Evolutionary conservation across 2,329 filamentous ascomycete genomes (phyloP).

Genomic region (Fusarium proliferatum): DNA sequence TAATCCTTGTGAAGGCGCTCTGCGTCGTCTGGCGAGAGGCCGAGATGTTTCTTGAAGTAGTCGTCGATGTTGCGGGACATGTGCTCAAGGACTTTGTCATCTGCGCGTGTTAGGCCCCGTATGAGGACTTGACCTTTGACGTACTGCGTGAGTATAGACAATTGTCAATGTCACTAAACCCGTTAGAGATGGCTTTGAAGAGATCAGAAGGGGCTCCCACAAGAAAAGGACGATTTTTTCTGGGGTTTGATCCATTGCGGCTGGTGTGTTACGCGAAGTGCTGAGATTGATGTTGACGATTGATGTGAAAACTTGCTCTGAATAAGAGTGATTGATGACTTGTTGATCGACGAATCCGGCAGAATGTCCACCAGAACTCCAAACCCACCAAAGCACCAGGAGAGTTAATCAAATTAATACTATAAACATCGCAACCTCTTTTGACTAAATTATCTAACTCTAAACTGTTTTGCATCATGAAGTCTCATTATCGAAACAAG

Average conservation of each 20-base stretch:
- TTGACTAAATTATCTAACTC: fast-evolving
- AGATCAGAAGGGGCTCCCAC: conserved; percentile 36
- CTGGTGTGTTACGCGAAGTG: too few species aligned
- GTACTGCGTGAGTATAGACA: conserved; percentile 90
- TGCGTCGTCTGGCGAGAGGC: conserved; percentile 79
- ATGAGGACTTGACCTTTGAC: conserved; percentile 29
- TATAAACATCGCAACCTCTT: fast-evolving
- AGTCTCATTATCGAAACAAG: fast-evolving
- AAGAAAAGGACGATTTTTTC: conserved; percentile 57
- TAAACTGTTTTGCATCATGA: fast-evolving
- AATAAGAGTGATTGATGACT: background rate
- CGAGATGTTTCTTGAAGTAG: conserved; percentile 75
- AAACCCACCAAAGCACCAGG: background rate
- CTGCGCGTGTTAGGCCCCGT: conserved; percentile 51
- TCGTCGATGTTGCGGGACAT: conserved; percentile 84
- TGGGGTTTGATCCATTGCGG: background rate
- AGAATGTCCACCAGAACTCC: fast-evolving
- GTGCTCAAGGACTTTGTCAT: conserved; percentile 82
- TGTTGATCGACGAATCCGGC: fast-evolving
- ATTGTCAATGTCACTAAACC: conserved; percentile 93
- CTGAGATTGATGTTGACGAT: too few species aligned
- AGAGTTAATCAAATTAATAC: fast-evolving
- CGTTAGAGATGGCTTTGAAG: background rate
- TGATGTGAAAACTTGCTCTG: too few species aligned
- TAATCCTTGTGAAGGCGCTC: conserved; percentile 89